These are phyloP conservation scores for Hyphopichia wangnamkhiaoensis DNA, from an alignment of 1,139 yeast species.

Conservation along the genomic window DNA sequence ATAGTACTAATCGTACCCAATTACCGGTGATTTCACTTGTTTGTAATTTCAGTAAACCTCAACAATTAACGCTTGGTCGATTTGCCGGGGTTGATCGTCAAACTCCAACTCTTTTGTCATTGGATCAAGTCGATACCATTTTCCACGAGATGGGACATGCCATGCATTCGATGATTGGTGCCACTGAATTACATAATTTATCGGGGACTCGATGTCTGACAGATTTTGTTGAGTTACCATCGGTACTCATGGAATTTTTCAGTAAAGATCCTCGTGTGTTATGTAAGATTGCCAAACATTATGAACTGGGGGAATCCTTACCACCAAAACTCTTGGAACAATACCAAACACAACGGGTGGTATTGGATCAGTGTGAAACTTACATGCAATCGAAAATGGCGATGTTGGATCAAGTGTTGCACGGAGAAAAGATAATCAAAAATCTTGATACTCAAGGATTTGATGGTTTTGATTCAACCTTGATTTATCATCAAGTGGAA, in stretches of 20 bases:
- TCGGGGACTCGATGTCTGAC: slow-evolving; percentile 96
- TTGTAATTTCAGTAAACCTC: slow-evolving; percentile 69
- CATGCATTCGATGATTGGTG: slow-evolving; percentile 94
- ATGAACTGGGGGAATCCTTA: slow-evolving; percentile 64
- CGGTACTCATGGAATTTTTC: slow-evolving; percentile 92
- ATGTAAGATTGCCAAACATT: slow-evolving; percentile 71
- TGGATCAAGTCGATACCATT: slow-evolving; percentile 85
- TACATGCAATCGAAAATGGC: slow-evolving; percentile 92
- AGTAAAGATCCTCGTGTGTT: slow-evolving; percentile 81
- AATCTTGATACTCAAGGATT: slow-evolving; percentile 19
- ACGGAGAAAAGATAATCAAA: slow-evolving; percentile 46
- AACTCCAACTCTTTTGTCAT: slow-evolving; percentile 52
- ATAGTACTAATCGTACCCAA: slow-evolving; percentile 59
- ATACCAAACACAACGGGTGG: slow-evolving; percentile 53
- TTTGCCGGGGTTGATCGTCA: slow-evolving; percentile 27
- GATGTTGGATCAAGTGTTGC: slow-evolving; percentile 78
- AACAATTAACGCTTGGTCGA: slow-evolving; percentile 19
- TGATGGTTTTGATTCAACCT: slow-evolving; percentile 48
- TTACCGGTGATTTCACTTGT: slow-evolving; percentile 87
- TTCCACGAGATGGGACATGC: slow-evolving; percentile 99
- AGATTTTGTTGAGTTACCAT: slow-evolving; percentile 95
- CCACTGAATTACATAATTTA: slow-evolving; percentile 85
- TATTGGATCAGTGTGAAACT: slow-evolving; percentile 70
- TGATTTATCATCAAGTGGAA: slow-evolving; percentile 69
- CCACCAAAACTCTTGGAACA: slow-evolving; percentile 50